phyloP scores from a whole-genome alignment of 371 early-diverging fungal genomes.

The Mortierella polycephala region DNA sequence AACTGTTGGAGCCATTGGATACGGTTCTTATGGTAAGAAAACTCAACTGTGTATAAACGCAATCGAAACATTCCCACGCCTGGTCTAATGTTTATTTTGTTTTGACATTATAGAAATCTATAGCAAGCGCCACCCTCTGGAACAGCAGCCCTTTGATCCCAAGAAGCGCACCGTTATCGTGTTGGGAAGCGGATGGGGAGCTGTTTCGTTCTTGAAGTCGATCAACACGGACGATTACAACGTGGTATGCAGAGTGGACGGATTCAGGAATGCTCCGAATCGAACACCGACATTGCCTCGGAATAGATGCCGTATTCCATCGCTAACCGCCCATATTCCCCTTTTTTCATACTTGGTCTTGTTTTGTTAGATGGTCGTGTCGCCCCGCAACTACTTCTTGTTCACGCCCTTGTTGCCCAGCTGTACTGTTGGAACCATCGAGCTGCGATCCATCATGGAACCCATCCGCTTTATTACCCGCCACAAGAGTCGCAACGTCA shows the following conservation, averaged over 20 bases:
- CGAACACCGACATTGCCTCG: background rate
- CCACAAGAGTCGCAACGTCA: conserved; percentile 84
- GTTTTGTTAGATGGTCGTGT: conserved; percentile 69
- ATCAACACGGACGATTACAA: conserved; percentile 83
- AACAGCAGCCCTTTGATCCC: conserved; percentile 78
- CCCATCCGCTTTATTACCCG: conserved; percentile 89
- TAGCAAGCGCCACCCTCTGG: conserved; percentile 70
- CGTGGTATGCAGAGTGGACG: conserved; percentile 61
- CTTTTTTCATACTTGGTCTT: conserved; percentile 8
- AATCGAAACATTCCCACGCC: conserved; percentile 30
- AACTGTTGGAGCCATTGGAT: conserved; percentile 50
- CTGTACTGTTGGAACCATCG: conserved; percentile 88
- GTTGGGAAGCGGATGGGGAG: conserved; percentile 90
- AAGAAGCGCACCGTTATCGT: conserved; percentile 84
- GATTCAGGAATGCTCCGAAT: background rate
- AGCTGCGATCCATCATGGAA: conserved; percentile 85
- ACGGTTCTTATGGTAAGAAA: conserved; percentile 57
- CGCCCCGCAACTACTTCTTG: conserved; percentile 93
- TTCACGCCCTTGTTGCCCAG: conserved; percentile 93
- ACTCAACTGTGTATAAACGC: background rate
- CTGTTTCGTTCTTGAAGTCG: conserved; percentile 81
- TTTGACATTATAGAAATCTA: conserved; percentile 55
- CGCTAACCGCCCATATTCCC: no score
- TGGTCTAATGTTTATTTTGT: background rate
- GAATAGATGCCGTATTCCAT: conserved; percentile 9